phyloP scores from a whole-genome alignment of 495 filamentous ascomycete genomes.

The Tricharina praecox region DNA sequence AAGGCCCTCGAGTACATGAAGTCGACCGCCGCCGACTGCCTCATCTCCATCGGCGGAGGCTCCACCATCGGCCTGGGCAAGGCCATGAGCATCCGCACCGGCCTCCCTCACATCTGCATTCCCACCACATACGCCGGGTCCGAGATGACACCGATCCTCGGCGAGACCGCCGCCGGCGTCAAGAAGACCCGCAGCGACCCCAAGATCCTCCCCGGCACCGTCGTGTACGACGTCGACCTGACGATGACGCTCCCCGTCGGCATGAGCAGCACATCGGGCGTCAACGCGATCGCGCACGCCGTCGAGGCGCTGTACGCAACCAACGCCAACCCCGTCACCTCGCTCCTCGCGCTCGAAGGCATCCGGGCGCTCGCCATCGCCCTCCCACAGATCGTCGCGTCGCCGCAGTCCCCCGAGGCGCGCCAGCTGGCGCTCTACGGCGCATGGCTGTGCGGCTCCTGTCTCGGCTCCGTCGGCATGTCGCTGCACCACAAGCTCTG shows the following conservation, averaged over 20 bases:
- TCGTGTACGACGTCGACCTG: slow-evolving; percentile 54
- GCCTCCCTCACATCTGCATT: slow-evolving; percentile 47
- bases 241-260: slow-evolving; percentile 45
- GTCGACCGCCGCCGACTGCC: slow-evolving; percentile 33
- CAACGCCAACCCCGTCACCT: slow-evolving; percentile 44
- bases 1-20: slow-evolving; percentile 40
- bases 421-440: slow-evolving; percentile 46
- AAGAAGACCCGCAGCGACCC: slow-evolving; percentile 50
- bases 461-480: slow-evolving; percentile 50
- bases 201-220: slow-evolving; percentile 46
- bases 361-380: slow-evolving; percentile 37
- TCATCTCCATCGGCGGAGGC: slow-evolving; percentile 46
- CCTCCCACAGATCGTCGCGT: slow-evolving; percentile 39
- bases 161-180: slow-evolving; percentile 45
- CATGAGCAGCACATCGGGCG: slow-evolving; percentile 46
- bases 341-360: slow-evolving; percentile 41
- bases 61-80: slow-evolving; percentile 52
- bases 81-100: slow-evolving; percentile 47
- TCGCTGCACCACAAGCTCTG: slow-evolving; percentile 56
- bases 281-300: slow-evolving; percentile 55
- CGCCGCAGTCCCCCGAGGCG: slow-evolving; percentile 34
- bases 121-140: slow-evolving; percentile 55
- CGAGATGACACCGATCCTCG: slow-evolving; percentile 53
- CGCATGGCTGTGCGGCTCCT: slow-evolving; percentile 49
- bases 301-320: slow-evolving; percentile 52